Base-by-base conservation (phyloP, 2,329 filamentous ascomycete genomes). In the Chalaropsis ovoidea region DNA sequence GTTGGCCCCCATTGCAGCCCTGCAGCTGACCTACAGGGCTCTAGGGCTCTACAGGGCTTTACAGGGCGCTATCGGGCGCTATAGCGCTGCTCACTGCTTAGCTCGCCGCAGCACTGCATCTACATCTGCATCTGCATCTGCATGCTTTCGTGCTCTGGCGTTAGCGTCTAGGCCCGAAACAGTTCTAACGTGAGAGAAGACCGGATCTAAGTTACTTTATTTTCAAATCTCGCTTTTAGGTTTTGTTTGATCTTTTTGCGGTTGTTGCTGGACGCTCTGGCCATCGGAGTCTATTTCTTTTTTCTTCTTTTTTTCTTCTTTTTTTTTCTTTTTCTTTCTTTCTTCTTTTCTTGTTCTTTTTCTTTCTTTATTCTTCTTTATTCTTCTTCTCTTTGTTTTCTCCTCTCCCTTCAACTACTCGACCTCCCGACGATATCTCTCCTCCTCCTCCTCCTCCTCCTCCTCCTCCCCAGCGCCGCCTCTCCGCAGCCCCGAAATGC, bases 141-240 rank as follows among this genome's bases (percentile, higher is more conserved):
- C 47, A 52, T 52, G 47, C 47, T 52, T 52, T 52, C 17, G 11
- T 52, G 24, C 35, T 39, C 35, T 10, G 8, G 8, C 24, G 47
- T 52, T 52, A 52, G 47, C 7, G 47, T 27, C 24, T 52, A 24
- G 47, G 47, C 47, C 47, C 24, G 10, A 43, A 61, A n/a, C 41
- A 13, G 35, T 22, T 43, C 19, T 3, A 42, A 41, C 54, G 27
- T 39, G 35, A 35, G 13, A 60, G 22, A 49, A 22, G 2, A 6
- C 8, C 22, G 7, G 19, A 61, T 42, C 39, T 19, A 39, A 39
- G 13, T 39, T 39, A 61, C 56, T 61, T 61, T 61, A 49, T 45
- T 63, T 63, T 42, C 24, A 41, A 39, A 24, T 54, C 15, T 47
- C 31, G 62, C 45, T 41, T 64, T 19, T 56, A 17, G 31, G 24